Percentiles rank a stretch among this genome's conserved stretches.
Evolutionary conservation across 2,329 filamentous ascomycete species (phyloP).

Genomic region (Neonectria ditissima): DNA sequence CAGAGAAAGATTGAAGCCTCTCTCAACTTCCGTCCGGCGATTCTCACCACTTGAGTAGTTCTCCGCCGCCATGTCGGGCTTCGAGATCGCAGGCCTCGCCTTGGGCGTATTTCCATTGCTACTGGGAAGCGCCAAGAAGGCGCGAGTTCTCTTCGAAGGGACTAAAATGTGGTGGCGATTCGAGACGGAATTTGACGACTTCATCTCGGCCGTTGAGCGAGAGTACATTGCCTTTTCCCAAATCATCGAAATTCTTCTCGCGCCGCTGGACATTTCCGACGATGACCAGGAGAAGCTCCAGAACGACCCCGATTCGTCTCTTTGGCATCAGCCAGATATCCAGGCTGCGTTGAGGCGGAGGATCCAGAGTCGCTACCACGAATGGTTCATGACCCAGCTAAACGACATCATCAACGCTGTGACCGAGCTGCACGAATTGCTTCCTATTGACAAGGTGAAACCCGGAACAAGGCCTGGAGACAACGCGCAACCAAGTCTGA

Average conservation of each 20-base stretch:
- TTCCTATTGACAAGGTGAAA: neutral
- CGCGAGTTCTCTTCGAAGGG: neutral
- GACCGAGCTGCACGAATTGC: too few species aligned
- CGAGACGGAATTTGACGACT: conserved; percentile 18
- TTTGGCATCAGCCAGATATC: conserved; percentile 4
- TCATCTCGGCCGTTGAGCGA: conserved; percentile 6
- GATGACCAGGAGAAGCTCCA: neutral
- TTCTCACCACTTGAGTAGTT: too few species aligned
- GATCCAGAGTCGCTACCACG: conserved; percentile 5
- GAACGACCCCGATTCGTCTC: conserved; percentile 1
- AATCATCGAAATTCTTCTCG: conserved; percentile 7
- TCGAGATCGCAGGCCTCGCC: too few species aligned
- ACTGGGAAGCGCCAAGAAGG: too few species aligned
- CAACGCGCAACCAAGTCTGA: too few species aligned
- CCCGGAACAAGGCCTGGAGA: too few species aligned
- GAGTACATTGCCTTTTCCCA: conserved; percentile 15
- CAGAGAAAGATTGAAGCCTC: too few species aligned
- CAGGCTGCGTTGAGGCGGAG: conserved; percentile 11
- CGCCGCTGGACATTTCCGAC: neutral
- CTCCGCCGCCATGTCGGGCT: too few species aligned
- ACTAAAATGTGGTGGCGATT: conserved; percentile 21
- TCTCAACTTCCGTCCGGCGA: too few species aligned
- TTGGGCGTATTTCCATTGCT: too few species aligned
- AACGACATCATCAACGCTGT: conserved; percentile 6
- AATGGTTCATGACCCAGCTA: conserved; percentile 18